These are phyloP conservation scores for Aspergillus pseudoglaucus DNA, from an alignment of 2,329 filamentous ascomycete genomes.

Conservation along the genomic window DNA sequence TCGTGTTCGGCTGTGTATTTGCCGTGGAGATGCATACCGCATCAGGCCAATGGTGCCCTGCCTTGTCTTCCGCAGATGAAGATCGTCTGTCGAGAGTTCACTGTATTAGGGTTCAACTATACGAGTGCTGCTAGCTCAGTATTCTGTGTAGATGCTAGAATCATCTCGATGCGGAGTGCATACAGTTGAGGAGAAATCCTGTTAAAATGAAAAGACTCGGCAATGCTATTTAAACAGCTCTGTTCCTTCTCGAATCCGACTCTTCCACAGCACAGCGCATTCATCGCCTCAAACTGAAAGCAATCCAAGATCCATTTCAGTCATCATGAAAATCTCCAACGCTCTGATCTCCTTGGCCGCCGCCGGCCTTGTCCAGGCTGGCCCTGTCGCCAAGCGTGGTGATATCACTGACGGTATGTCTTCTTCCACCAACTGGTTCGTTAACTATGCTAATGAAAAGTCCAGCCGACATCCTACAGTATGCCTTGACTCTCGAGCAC, in stretches of 20 bases:
- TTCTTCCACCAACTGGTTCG: neutral
- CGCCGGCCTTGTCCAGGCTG: constrained; percentile 5
- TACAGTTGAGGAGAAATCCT: neutral
- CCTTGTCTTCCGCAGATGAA: neutral
- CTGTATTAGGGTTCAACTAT: neutral
- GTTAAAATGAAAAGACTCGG: neutral
- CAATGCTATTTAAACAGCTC: constrained; percentile 16
- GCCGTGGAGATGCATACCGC: neutral
- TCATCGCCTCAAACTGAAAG: no score
- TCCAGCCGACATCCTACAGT: constrained; percentile 17
- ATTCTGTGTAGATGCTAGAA: neutral
- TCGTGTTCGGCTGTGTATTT: neutral
- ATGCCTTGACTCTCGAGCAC: constrained; percentile 42
- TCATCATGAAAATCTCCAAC: constrained; percentile 9
- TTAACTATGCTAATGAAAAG: neutral
- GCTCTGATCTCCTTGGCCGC: constrained; percentile 6
- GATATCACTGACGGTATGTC: constrained; percentile 8
- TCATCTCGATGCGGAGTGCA: no score
- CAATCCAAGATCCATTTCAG: no score
- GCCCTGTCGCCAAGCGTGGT: constrained; percentile 6
- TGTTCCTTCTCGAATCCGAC: no score
- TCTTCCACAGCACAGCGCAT: no score
- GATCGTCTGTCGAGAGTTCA: neutral
- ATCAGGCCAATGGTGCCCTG: neutral
- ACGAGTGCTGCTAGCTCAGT: neutral